Conservation (phyloP, 495 filamentous ascomycete genomes). For the Aspergillus sparsus region DNA sequence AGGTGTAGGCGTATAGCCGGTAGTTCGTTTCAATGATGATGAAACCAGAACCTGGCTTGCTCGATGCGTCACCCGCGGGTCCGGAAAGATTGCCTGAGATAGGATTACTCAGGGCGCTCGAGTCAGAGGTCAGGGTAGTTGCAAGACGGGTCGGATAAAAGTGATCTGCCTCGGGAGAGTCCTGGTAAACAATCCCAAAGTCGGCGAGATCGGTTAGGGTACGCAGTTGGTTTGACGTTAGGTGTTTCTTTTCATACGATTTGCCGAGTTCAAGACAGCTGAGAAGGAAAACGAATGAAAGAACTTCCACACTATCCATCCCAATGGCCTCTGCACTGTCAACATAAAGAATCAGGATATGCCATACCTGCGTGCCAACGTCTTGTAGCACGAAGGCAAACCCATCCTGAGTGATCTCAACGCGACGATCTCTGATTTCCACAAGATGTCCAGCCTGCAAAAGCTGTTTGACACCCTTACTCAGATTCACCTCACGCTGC, state of each 20-base stretch:
- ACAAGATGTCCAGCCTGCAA: conserved; percentile 80
- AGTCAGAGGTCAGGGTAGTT: conserved; percentile 89
- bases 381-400: conserved; percentile 95
- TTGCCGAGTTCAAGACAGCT: conserved; percentile 88
- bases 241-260: conserved; percentile 76
- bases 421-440: conserved; percentile 56
- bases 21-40: conserved; percentile 99
- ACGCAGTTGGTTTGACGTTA: conserved; percentile 76
- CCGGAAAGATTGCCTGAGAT: conserved; percentile 38
- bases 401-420: conserved; percentile 82
- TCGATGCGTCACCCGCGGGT: conserved; percentile 35
- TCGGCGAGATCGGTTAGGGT: conserved; percentile 85
- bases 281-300: conserved; percentile 95
- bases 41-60: conserved; percentile 65
- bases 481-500: conserved; percentile 58
- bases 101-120: conserved; percentile 54
- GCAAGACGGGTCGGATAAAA: conserved; percentile 96
- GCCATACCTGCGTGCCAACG: conserved; percentile 95
- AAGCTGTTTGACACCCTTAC: conserved; percentile 77
- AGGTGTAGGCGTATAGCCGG: conserved; percentile 94
- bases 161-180: conserved; percentile 54
- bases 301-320: conserved; percentile 88
- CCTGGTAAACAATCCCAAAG: conserved; percentile 86
- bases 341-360: conserved; percentile 87
- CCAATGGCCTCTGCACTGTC: conserved; percentile 75